These are phyloP conservation scores for Yarrowia hollandica DNA, from an alignment of 805 yeast species.

Conservation along the genomic window DNA sequence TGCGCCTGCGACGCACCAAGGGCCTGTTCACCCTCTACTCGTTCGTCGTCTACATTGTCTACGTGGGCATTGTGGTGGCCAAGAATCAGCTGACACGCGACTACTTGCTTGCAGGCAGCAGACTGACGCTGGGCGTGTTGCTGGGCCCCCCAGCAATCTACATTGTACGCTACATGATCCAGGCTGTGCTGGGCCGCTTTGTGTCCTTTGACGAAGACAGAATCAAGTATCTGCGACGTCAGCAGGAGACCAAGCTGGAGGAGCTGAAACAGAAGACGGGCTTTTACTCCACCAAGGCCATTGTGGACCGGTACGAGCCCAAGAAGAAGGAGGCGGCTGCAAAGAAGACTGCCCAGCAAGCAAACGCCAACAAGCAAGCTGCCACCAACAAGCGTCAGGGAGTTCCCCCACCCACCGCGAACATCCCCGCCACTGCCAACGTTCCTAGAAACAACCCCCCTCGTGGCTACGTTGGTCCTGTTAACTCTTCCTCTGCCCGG, in stretches of 20 bases:
- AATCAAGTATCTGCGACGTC: slow-evolving; percentile 44
- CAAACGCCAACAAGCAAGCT: background rate
- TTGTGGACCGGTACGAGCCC: slow-evolving; percentile 65
- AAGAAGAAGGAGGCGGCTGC: slow-evolving; percentile 49
- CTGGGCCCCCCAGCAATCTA: slow-evolving; percentile 30
- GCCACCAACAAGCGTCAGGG: background rate
- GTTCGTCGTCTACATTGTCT: slow-evolving; percentile 37
- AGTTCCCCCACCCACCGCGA: slow-evolving; percentile 4
- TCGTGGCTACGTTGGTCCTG: no score
- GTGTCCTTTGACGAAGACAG: slow-evolving; percentile 35
- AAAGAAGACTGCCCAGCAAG: background rate
- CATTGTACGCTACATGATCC: slow-evolving; percentile 31
- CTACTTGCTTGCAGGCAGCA: slow-evolving; percentile 17
- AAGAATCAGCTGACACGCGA: slow-evolving; percentile 21
- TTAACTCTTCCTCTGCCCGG: background rate
- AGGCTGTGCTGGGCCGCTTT: slow-evolving; percentile 34
- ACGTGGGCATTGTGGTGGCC: slow-evolving; percentile 33
- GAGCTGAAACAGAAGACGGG: slow-evolving; percentile 71
- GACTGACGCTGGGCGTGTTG: slow-evolving; percentile 31
- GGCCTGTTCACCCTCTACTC: slow-evolving; percentile 41
- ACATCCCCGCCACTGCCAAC: background rate
- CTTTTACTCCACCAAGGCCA: slow-evolving; percentile 71
- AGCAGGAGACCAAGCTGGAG: slow-evolving; percentile 58
- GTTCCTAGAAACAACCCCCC: background rate
- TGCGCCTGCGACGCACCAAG: slow-evolving; percentile 37